Conservation (phyloP, 352 stramenopile species). For the Phytophthora podocarpi region DNA sequence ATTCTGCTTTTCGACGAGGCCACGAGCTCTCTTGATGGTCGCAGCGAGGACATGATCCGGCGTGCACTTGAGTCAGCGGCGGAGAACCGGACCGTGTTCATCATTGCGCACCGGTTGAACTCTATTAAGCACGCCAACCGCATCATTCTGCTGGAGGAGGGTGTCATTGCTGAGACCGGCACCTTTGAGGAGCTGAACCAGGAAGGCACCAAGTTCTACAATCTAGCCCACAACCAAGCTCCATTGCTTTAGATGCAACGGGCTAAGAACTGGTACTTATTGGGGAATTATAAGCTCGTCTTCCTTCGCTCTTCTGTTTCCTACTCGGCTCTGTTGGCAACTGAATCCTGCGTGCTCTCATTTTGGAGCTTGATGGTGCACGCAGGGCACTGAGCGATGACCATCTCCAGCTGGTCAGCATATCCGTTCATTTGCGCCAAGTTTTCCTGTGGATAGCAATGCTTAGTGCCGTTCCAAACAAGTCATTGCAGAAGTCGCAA, state of each 20-base stretch:
- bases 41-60: constrained; percentile 82
- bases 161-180: constrained; percentile 74
- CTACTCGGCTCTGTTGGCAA: constrained; percentile 30
- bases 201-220: constrained; percentile 81
- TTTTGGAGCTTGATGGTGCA: constrained; percentile 78
- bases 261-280: constrained; percentile 24
- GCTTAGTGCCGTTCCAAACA: neutral
- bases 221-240: constrained; percentile 68
- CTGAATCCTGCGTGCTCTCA: constrained; percentile 59
- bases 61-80: constrained; percentile 64
- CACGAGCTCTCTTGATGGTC: constrained; percentile 82
- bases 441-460: constrained; percentile 56
- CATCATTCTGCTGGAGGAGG: constrained; percentile 86
- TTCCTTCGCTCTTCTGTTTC: constrained; percentile 3
- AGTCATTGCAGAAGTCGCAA: neutral
- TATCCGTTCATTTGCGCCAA: constrained; percentile 81
- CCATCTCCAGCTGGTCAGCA: constrained; percentile 75
- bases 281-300: constrained; percentile 29
- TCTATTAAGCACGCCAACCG: constrained; percentile 86
- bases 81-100: constrained; percentile 78
- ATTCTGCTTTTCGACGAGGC: constrained; percentile 88
- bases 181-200: constrained; percentile 80
- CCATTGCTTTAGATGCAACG: constrained; percentile 50
- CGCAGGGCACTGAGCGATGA: constrained; percentile 71
- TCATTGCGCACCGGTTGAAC: constrained; percentile 86